Conservation (phyloP, 305 asterid genomes). For the Andrographis paniculata region DNA sequence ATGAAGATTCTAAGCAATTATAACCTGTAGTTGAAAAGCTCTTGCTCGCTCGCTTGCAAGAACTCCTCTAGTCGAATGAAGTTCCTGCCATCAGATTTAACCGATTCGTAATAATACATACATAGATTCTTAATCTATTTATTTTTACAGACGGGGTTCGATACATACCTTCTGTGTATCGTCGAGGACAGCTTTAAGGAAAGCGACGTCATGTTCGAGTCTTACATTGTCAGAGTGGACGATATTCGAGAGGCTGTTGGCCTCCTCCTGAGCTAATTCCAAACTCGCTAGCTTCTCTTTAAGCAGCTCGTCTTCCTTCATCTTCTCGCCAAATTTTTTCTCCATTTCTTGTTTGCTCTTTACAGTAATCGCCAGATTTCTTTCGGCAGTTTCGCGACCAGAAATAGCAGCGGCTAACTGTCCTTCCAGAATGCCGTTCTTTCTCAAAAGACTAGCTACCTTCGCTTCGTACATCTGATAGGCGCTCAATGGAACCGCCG, state of each 20-base stretch:
- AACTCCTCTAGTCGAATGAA: conserved; percentile 91
- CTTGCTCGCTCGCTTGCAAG: conserved; percentile 88
- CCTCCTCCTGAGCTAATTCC: conserved; percentile 92
- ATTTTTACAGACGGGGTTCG: no score
- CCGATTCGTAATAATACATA: no score
- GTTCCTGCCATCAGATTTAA: conserved; percentile 69
- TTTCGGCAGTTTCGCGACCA: conserved; percentile 71
- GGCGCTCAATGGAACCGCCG: conserved; percentile 35
- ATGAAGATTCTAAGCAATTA: background rate
- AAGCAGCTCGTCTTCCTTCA: conserved; percentile 73
- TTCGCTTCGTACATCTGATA: conserved; percentile 65
- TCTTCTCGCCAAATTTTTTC: conserved; percentile 47
- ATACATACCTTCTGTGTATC: conserved; percentile 95
- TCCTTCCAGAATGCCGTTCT: conserved; percentile 68
- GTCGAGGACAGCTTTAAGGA: conserved; percentile 86
- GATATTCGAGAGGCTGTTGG: conserved; percentile 79
- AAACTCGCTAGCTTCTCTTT: conserved; percentile 76
- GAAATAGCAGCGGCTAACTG: conserved; percentile 64
- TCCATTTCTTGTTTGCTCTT: conserved; percentile 73
- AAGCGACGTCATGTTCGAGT: conserved; percentile 97
- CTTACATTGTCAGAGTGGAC: conserved; percentile 95
- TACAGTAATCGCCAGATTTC: conserved; percentile 42
- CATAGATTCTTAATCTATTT: no score
- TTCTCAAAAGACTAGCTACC: conserved; percentile 47
- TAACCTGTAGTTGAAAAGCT: conserved; percentile 94